Base-by-base conservation (phyloP, 495 filamentous ascomycete species). In the Tuber borchii region DNA sequence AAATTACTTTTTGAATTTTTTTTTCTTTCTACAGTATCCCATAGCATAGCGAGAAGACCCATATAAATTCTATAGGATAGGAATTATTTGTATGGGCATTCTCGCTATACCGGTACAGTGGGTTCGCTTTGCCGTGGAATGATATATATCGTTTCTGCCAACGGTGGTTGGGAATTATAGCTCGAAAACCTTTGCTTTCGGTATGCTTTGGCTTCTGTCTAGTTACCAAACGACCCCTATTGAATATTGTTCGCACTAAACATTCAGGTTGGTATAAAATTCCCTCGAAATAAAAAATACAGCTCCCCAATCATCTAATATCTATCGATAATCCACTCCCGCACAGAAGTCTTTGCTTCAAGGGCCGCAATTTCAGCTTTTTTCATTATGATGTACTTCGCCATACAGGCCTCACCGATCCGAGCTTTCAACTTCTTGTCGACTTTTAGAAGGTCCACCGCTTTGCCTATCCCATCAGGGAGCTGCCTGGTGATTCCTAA, bases 331-430 rank as follows among this genome's bases (percentile, higher is more conserved):
- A 92, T 76, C 90, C 90, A 93, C 70, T 84, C 86, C 78, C 2
- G 86, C 85, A 14, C 78, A 0, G 81, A 79, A 84, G 89, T 86
- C 69, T 77, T 31, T 31, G 12, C 79, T 22, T 83, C 82, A 74
- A 90, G 77, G 69, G 89, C 68, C n/a, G 80, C 78, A 74, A 85
- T 76, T 83, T 90, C 89, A 34, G 82, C 87, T 71, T 86, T 84
- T 84, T 93, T 94, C 26, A 91, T 84, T 70, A 83, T 83, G 19
- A 88, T 78, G 77, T 92, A 92, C 69, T 88, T 86, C 73, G 87
- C 84, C 6, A 93, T 88, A 44, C 90, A 80, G 19, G 86, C 85
- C 0, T 77, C 73, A 1, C 89, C 89, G 26, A 93, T 77, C 71
- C 87, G 72, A 56, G 78, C 83, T 0, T 75, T 83, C 56, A 91